Evolutionary conservation across 2,329 filamentous ascomycete species (phyloP).

Genomic region (Thelonectria rubi): DNA sequence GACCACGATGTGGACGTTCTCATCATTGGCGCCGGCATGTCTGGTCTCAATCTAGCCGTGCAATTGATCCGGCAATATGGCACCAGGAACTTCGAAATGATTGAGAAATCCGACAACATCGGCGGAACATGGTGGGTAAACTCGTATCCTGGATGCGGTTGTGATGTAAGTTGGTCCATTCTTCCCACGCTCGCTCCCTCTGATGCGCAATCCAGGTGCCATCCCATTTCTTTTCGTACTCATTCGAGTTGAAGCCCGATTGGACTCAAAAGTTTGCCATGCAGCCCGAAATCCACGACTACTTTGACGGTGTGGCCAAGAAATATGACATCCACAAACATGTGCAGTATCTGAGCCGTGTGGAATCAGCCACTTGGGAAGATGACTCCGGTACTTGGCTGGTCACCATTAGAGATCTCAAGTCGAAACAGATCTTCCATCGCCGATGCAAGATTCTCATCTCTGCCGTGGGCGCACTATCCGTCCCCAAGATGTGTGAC

Average conservation of each 20-base stretch:
- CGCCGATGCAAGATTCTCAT: constrained; percentile 32
- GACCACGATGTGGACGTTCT: constrained; percentile 34
- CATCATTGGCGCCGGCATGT: constrained; percentile 44
- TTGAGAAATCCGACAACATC: constrained; percentile 36
- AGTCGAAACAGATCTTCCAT: constrained; percentile 8
- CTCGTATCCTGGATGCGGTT: constrained; percentile 42
- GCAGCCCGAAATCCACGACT: constrained; percentile 41
- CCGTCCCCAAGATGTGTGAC: constrained; percentile 34
- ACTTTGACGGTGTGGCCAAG: constrained; percentile 33
- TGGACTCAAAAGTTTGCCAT: constrained; percentile 40
- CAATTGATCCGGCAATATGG: constrained; percentile 33
- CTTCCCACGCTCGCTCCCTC: background rate
- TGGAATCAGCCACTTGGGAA: constrained; percentile 39
- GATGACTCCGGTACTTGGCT: constrained; percentile 33
- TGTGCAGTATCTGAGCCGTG: constrained; percentile 29
- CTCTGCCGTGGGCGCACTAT: constrained; percentile 40
- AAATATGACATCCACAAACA: constrained; percentile 35
- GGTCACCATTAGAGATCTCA: constrained; percentile 24
- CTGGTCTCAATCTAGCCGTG: constrained; percentile 38
- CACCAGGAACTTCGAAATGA: constrained; percentile 36
- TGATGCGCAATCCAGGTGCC: constrained; percentile 28
- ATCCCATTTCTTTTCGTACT: constrained; percentile 44
- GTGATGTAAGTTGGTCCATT: constrained; percentile 31
- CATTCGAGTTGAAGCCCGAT: constrained; percentile 41
- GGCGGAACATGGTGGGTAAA: constrained; percentile 42